Evolutionary conservation across 495 filamentous ascomycete species (phyloP).

Genomic region (Xylaria intraflava): DNA sequence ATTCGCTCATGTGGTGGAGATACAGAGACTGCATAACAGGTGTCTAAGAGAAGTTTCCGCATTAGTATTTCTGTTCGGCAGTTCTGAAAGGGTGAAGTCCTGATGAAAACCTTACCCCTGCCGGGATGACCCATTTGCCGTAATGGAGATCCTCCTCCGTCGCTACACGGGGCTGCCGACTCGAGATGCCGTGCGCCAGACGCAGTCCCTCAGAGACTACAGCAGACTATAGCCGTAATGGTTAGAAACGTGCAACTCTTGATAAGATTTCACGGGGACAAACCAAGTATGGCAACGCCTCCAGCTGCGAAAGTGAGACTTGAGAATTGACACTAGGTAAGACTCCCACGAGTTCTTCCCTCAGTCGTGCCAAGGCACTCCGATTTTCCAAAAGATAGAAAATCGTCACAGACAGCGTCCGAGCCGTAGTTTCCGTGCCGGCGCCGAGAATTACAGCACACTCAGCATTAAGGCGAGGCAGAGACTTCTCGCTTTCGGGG

Average conservation of each 20-base stretch:
- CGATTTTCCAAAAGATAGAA: constrained; percentile 25
- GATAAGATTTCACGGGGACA: background rate
- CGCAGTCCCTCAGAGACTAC: constrained; percentile 2
- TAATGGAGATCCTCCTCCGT: background rate
- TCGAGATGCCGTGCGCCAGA: background rate
- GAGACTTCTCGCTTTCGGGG: background rate
- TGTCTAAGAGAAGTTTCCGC: background rate
- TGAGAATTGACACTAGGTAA: constrained; percentile 15
- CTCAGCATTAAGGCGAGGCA: constrained; percentile 16
- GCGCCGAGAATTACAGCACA: constrained; percentile 20
- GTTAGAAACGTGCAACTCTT: too few species aligned
- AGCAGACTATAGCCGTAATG: background rate
- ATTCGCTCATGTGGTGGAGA: background rate
- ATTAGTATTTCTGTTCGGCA: too few species aligned
- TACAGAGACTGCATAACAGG: constrained; percentile 6
- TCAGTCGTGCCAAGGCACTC: background rate
- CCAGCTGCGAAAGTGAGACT: constrained; percentile 10
- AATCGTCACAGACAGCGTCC: constrained; percentile 14
- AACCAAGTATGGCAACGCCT: constrained; percentile 9
- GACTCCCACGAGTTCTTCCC: background rate
- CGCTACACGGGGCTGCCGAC: background rate
- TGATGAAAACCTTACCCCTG: constrained; percentile 1
- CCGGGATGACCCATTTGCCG: constrained; percentile 1
- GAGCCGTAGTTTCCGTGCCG: constrained; percentile 24
- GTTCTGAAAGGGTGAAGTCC: too few species aligned